Conservation (phyloP, 2,329 filamentous ascomycete species). For the Fusarium lateritium region DNA sequence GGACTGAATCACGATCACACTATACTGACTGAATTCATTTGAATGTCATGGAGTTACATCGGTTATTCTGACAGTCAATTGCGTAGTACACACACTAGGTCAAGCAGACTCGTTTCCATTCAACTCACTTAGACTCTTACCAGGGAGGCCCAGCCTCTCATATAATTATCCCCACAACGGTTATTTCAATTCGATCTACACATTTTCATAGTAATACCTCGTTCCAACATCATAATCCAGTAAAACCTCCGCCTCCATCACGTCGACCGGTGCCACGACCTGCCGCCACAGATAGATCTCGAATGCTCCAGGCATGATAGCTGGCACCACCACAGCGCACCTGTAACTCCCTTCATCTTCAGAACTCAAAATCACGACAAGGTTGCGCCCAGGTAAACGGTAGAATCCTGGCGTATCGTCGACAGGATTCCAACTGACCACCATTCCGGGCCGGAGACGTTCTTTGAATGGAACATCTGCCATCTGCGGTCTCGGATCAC, state of each 20-base stretch:
- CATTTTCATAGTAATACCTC: conserved; percentile 59
- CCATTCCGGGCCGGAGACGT: conserved; percentile 60
- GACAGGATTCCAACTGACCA: conserved; percentile 53
- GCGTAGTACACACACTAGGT: not conserved
- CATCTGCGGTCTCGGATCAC: conserved; percentile 48
- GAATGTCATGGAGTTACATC: not conserved
- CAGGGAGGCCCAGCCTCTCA: too few species aligned
- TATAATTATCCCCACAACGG: not conserved
- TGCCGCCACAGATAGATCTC: conserved; percentile 59
- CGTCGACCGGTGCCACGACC: conserved; percentile 50
- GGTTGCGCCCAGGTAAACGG: conserved; percentile 42
- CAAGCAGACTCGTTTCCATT: not conserved
- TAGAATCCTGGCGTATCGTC: conserved; percentile 30
- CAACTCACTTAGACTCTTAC: not conserved
- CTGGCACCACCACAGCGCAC: conserved; percentile 56
- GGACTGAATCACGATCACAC: not conserved
- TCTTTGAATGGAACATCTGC: conserved; percentile 54
- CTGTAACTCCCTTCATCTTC: conserved; percentile 50
- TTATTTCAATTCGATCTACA: conserved; percentile 13
- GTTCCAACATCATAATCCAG: conserved; percentile 61
- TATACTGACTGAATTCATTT: not conserved
- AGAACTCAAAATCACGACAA: conserved; percentile 54
- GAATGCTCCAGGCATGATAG: conserved; percentile 55
- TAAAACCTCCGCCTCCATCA: conserved; percentile 59
- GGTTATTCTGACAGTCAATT: not conserved